Conservation (phyloP, 192 early-diverging fungal genomes). For the Ambispora gerdemannii region DNA sequence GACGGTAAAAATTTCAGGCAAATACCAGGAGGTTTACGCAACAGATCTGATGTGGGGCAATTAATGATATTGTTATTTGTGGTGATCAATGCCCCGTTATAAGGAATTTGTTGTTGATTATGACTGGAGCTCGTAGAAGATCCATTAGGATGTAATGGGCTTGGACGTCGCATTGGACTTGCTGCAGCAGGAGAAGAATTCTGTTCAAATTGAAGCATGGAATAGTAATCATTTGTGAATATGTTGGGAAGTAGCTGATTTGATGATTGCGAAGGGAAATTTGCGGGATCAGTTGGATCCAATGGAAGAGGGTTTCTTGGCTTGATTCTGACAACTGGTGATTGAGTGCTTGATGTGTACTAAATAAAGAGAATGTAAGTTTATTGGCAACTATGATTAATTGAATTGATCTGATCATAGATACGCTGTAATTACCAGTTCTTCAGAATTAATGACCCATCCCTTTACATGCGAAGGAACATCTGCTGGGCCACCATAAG, state of each 20-base stretch:
- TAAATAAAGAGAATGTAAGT: background rate
- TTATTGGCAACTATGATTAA: background rate
- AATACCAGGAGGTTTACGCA: slow-evolving; percentile 4
- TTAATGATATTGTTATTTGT: too few species aligned
- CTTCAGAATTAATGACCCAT: slow-evolving; percentile 36
- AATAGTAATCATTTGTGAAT: background rate
- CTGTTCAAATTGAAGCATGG: background rate
- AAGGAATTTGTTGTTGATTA: background rate
- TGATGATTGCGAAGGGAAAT: background rate
- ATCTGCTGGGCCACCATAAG: slow-evolving; percentile 58
- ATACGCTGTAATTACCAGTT: slow-evolving; percentile 25
- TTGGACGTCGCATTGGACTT: background rate
- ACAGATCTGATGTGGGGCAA: background rate
- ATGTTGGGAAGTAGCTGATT: background rate
- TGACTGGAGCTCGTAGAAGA: background rate
- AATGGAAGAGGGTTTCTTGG: slow-evolving; percentile 41
- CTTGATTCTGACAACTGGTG: slow-evolving; percentile 40
- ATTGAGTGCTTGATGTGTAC: slow-evolving; percentile 27
- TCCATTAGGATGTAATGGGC: background rate
- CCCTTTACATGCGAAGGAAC: slow-evolving; percentile 52
- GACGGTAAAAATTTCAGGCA: slow-evolving; percentile 23
- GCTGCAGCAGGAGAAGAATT: background rate
- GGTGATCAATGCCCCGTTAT: background rate
- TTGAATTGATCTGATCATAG: background rate
- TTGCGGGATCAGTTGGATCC: slow-evolving; percentile 17